phyloP scores from a whole-genome alignment of 805 yeast species.

The Candida piceae region DNA sequence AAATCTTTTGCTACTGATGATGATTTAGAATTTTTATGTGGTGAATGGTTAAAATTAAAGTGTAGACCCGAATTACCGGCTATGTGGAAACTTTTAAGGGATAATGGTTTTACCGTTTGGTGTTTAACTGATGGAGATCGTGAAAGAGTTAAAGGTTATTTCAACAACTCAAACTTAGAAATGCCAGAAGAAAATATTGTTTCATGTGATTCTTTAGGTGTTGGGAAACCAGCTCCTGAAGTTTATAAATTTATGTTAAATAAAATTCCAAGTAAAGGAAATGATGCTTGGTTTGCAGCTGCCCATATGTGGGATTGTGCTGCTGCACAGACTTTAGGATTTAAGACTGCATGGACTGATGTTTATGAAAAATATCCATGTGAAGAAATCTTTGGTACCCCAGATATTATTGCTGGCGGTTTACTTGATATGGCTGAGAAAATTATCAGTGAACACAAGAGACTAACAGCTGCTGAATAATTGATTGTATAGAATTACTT shows the following conservation, averaged over 20 bases:
- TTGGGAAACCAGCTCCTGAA: conserved; percentile 27
- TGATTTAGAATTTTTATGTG: conserved; percentile 21
- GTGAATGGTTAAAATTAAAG: conserved; percentile 23
- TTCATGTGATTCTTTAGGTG: conserved; percentile 28
- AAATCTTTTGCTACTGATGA: conserved; percentile 23
- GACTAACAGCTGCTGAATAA: conserved; percentile 1
- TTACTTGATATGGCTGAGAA: conserved; percentile 28
- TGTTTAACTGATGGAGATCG: conserved; percentile 28
- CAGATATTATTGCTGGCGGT: conserved; percentile 27
- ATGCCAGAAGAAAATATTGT: conserved; percentile 26
- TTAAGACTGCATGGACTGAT: conserved; percentile 28
- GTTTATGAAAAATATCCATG: conserved; percentile 29
- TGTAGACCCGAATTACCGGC: conserved; percentile 26
- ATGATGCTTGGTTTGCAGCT: conserved; percentile 30
- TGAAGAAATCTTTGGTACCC: conserved; percentile 25
- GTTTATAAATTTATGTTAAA: conserved; percentile 25
- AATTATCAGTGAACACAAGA: conserved; percentile 19
- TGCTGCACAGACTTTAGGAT: conserved; percentile 30
- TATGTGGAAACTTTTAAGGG: conserved; percentile 25
- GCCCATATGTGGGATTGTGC: conserved; percentile 31
- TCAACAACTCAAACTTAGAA: conserved; percentile 21
- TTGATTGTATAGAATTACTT: neutral
- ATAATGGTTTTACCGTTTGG: conserved; percentile 28
- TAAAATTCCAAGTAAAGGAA: conserved; percentile 22
- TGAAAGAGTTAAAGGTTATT: conserved; percentile 26